Evolutionary conservation across 2,329 filamentous ascomycete genomes (phyloP).

Genomic region (Diplodia sapinea): DNA sequence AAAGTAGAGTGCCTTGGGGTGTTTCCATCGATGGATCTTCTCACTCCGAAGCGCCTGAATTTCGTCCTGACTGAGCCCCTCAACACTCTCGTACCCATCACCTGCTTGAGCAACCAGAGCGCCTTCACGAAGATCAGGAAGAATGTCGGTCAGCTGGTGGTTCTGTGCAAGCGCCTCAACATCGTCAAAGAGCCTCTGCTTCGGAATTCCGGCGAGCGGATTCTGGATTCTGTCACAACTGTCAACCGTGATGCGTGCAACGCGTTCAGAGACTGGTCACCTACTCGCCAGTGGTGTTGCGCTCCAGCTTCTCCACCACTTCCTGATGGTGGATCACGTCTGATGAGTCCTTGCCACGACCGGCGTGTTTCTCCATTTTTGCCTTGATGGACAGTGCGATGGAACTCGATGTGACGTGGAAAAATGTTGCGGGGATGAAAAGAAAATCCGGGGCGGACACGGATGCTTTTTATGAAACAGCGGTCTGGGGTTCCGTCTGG

Average conservation of each 20-base stretch:
- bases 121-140: constrained; percentile 67
- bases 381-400: too few relatives aligned
- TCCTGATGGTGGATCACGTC: constrained; percentile 38
- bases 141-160: constrained; percentile 64
- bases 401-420: too few relatives aligned
- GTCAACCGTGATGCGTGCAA: neutral
- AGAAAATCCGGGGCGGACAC: neutral
- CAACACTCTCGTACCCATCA: constrained; percentile 64
- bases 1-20: constrained; percentile 67
- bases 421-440: neutral
- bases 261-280: constrained; percentile 23
- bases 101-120: constrained; percentile 77
- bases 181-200: constrained; percentile 56
- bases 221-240: constrained; percentile 58
- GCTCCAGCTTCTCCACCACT: constrained; percentile 39
- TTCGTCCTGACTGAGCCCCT: constrained; percentile 66
- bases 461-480: neutral
- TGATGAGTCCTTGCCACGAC: neutral
- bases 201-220: constrained; percentile 62
- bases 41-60: constrained; percentile 66
- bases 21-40: constrained; percentile 69
- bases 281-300: constrained; percentile 44
- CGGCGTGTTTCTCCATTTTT: neutral
- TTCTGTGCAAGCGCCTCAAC: constrained; percentile 66
- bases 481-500: neutral